Evolutionary conservation across 2,329 filamentous ascomycete genomes (phyloP).

Genomic region (Mycosphaerella sp.): DNA sequence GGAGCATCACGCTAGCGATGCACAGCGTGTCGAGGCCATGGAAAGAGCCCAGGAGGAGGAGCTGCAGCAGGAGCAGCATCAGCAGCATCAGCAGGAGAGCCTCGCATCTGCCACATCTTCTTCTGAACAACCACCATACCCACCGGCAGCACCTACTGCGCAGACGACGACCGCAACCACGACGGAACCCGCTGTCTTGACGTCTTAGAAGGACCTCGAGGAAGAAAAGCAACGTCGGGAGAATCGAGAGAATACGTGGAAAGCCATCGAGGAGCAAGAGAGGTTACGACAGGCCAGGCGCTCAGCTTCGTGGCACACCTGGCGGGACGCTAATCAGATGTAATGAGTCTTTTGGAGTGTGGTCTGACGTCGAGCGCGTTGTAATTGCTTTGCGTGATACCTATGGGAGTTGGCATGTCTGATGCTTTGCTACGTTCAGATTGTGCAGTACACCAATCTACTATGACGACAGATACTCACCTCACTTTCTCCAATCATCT

Average conservation of each 20-base stretch:
- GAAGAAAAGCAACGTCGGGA: constrained; percentile 6
- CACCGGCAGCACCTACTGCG: neutral
- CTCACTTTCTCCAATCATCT: too few relatives aligned
- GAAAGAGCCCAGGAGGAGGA: constrained; percentile 19
- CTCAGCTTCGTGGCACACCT: constrained; percentile 8
- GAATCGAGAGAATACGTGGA: constrained; percentile 3
- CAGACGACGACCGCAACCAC: constrained; percentile 8
- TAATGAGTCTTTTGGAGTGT: neutral
- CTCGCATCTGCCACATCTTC: constrained; percentile 13
- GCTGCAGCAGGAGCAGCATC: too few relatives aligned
- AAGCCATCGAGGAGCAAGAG: constrained; percentile 4
- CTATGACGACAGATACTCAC: neutral
- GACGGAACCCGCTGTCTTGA: constrained; percentile 15
- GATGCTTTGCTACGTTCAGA: neutral
- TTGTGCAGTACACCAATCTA: neutral
- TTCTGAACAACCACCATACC: neutral
- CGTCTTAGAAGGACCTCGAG: constrained; percentile 17
- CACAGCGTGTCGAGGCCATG: constrained; percentile 22
- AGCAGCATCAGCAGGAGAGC: neutral
- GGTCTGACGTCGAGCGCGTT: neutral
- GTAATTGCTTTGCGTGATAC: constrained; percentile 6
- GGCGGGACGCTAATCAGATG: constrained; percentile 8
- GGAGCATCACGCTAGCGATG: constrained; percentile 10
- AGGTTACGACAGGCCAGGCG: neutral
- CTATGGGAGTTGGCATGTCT: neutral